These are phyloP conservation scores for Gonium pectorale DNA, from an alignment of 139 green algal species.

Conservation along the genomic window DNA sequence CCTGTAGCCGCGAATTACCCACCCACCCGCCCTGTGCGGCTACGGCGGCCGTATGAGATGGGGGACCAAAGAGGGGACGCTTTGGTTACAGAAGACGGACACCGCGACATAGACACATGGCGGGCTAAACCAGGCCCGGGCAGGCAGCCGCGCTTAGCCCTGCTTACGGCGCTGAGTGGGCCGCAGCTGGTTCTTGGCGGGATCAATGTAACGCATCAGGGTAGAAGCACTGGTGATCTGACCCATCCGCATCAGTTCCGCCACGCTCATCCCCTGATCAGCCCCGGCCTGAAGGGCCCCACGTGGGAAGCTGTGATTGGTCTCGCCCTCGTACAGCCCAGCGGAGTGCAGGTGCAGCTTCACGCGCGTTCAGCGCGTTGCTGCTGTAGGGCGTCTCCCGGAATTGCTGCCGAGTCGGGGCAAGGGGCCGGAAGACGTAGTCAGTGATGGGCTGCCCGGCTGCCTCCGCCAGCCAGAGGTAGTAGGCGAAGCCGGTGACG, in stretches of 20 bases:
- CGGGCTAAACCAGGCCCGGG: too few relatives aligned
- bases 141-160: too few relatives aligned
- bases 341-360: background rate
- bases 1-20: too few relatives aligned
- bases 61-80: too few relatives aligned
- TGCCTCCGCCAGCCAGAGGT: background rate
- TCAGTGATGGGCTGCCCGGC: background rate
- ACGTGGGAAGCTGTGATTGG: conserved; percentile 7
- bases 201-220: background rate
- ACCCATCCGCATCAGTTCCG: background rate
- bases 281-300: background rate
- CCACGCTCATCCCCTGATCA: background rate
- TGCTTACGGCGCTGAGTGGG: too few relatives aligned
- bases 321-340: background rate
- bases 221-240: background rate
- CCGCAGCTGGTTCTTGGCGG: too few relatives aligned
- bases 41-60: too few relatives aligned
- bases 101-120: too few relatives aligned
- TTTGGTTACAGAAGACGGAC: too few relatives aligned
- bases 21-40: too few relatives aligned
- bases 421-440: background rate
- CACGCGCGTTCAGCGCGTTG: background rate
- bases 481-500: background rate
- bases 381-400: background rate
- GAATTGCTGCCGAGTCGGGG: background rate